Base-by-base conservation (phyloP, 345 rosid genomes). In the Salix caprea region DNA sequence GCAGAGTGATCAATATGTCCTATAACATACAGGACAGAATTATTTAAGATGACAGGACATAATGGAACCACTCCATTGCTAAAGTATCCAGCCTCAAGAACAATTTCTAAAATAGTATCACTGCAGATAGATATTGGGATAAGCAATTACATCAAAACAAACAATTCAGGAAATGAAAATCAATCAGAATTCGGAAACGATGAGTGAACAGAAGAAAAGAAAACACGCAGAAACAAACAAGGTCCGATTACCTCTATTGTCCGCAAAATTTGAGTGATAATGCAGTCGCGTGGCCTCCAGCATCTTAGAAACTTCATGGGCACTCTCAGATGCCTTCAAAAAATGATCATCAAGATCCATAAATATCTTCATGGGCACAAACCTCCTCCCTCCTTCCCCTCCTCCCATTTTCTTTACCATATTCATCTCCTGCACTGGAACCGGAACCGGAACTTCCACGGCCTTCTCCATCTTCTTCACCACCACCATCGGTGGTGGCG, bases 261-360 rank as follows among this genome's bases (percentile, higher is more conserved):
- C 98, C 2, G 98, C 97, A 76, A 94, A 96, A 84, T 96, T 96
- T n/a, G 98, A 96, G 84, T 96, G 99, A 85, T 92, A 96, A 90
- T 94, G 97, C 77, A 96, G 80, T 76, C 97, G 82, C 6, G 98
- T 89, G 28, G 98, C 98, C 90, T 96, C 98, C 83, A 96, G 77
- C 94, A 96, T 88, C 89, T 90, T 96, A 1, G 97, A 94, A 75
- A 96, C 98, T 62, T 90, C 97, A 28, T 94, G 95, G 10, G 97
- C 97, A 86, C 97, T 91, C 78, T 96, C 93, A 13, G 88, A 93
- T 37, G 99, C 97, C 84, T 87, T 88, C 82, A 96, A 82, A 83
- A 96, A 96, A 75, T 87, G 89, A 86, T 94, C 94, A 89, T 96
- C 98, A 82, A 96, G 86, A 44, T 90, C 89, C 60, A 23, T 44